phyloP scores from a whole-genome alignment of 2,329 filamentous ascomycete species.

The Fusarium sp. region DNA sequence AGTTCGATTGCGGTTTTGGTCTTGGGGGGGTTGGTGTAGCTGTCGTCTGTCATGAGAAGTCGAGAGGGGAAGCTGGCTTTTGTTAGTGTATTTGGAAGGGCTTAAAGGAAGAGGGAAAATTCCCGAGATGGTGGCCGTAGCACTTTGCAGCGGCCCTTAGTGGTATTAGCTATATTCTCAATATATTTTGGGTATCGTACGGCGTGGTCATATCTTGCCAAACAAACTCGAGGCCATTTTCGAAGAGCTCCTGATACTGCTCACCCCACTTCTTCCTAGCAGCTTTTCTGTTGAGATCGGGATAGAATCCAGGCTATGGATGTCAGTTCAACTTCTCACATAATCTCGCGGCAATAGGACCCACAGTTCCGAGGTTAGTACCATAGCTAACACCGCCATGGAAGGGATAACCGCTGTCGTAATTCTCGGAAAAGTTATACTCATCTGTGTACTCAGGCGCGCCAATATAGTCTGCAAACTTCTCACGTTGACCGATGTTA shows the following conservation, averaged over 20 bases:
- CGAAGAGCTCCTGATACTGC: slow-evolving; percentile 9
- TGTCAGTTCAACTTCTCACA: neutral
- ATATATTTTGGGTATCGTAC: too few relatives aligned
- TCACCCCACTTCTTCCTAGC: slow-evolving; percentile 4
- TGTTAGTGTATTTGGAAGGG: neutral
- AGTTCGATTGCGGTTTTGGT: slow-evolving; percentile 10
- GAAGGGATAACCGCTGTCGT: slow-evolving; percentile 2
- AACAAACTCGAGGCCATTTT: slow-evolving; percentile 8
- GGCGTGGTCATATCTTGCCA: neutral
- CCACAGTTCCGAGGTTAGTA: neutral
- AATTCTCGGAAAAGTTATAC: neutral
- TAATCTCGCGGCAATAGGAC: accelerated
- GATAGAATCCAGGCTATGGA: neutral
- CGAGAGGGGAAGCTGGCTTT: neutral
- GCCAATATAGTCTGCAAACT: neutral
- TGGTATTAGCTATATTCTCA: too few relatives aligned
- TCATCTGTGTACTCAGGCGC: neutral
- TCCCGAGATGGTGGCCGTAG: neutral
- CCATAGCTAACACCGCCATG: slow-evolving; percentile 8
- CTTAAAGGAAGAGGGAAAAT: neutral
- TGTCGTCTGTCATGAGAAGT: slow-evolving; percentile 5
- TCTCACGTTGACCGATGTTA: neutral
- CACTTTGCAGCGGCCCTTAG: neutral
- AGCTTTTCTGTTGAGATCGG: neutral
- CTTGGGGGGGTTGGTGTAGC: neutral